A percentile compares a stretch with the other conserved stretches of the same genome.
These are phyloP conservation scores for Aspergillus haitiensis DNA, from an alignment of 495 filamentous ascomycete species.

Conservation along the genomic window DNA sequence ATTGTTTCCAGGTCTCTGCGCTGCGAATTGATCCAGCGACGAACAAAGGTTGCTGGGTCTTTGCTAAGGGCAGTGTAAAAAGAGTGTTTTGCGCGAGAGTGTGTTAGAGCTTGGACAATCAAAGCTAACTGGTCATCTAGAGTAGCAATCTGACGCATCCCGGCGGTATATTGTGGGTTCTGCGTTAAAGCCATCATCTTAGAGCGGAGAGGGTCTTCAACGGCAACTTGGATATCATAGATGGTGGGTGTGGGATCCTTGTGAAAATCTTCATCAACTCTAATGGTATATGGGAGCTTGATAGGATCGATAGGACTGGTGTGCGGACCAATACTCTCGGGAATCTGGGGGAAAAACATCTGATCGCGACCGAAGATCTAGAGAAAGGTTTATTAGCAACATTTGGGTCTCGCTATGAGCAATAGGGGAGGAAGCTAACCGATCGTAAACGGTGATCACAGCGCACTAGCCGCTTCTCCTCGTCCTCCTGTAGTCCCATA, in stretches of 20 bases:
- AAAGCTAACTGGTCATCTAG: slow-evolving; percentile 84
- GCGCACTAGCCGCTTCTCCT: slow-evolving; percentile 85
- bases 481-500: slow-evolving; percentile 84
- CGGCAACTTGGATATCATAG: slow-evolving; percentile 82
- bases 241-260: slow-evolving; percentile 62
- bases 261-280: slow-evolving; percentile 85
- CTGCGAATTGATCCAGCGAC: slow-evolving; percentile 83
- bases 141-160: slow-evolving; percentile 65
- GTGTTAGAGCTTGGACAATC: slow-evolving; percentile 71
- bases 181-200: slow-evolving; percentile 62
- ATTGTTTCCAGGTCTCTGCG: slow-evolving; percentile 88
- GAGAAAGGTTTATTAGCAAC: slow-evolving; percentile 16
- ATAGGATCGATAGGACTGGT: slow-evolving; percentile 78
- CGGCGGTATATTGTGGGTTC: slow-evolving; percentile 50
- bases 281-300: slow-evolving; percentile 87
- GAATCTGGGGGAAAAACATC: slow-evolving; percentile 86
- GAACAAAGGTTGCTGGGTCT: slow-evolving; percentile 80
- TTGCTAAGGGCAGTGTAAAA: slow-evolving; percentile 74
- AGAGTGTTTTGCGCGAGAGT: slow-evolving; percentile 79
- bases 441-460: slow-evolving; percentile 79
- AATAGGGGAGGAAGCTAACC: slow-evolving; percentile 48
- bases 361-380: slow-evolving; percentile 78
- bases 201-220: slow-evolving; percentile 78
- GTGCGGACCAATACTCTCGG: slow-evolving; percentile 69
- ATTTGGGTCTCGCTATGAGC: background rate